Base-by-base conservation (phyloP, 2,329 filamentous ascomycete species). In the Huntiella decipiens region DNA sequence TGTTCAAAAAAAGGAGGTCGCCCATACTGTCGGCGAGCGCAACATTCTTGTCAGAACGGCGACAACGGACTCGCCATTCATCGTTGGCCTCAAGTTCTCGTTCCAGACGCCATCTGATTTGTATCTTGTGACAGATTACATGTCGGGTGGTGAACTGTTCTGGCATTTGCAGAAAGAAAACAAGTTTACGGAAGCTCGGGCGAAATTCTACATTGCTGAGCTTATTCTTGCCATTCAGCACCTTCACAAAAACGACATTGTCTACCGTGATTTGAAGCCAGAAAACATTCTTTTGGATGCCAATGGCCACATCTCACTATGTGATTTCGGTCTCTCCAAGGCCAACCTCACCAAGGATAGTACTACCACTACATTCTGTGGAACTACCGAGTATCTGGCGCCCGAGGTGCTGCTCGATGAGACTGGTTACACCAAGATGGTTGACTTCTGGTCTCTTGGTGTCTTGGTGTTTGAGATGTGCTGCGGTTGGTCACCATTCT, bases 401-500 rank as follows among this genome's bases (percentile, higher is more conserved):
- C 91, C 91, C 0, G 91, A 98, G 58, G 91, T 96, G 2, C 70
- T 98, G 11, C 66, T 98, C 38, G 91, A 98, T 54, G 91, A 98
- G 65, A 83, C 86, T 56, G 91, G 91, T 32, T 98, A 98, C 63
- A 96, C 91, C 46, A 96, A 96, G 66, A 96, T 98, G 91, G 91
- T 98, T 5, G 91, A 98, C 61, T 98, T 96, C 61, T 98, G 91
- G 91, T 98, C 91, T 1, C 71, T 98, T 10, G 91, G 91, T 48
- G 91, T 98, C 41, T 70, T 98, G 46, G 91, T 98, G 1, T 98
- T 98, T 56, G 91, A 98, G 62, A 98, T 98, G 91, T 98, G 91
- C 66, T 98, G 91, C 56, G 91, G 91, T 32, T 98, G 91, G 91
- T 95, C 86, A 56, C 91, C 91, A 0, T 98, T 98, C 64, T 98